Base-by-base conservation (phyloP, 352 stramenopile species). In the Globisporangium takayamanum region DNA sequence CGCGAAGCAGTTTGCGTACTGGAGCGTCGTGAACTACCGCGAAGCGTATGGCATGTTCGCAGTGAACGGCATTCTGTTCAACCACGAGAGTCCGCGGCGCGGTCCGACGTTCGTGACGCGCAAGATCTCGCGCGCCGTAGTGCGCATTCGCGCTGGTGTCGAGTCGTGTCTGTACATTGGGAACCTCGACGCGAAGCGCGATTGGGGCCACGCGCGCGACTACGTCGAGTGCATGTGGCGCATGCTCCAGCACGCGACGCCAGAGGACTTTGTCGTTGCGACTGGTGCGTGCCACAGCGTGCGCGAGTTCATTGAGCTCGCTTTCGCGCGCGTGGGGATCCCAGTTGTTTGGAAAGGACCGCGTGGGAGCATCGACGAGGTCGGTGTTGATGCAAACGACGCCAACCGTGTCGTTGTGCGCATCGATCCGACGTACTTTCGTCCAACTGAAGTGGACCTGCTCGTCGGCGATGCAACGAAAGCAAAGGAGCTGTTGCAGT, bases 151-250 rank as follows among this genome's bases (percentile, higher is more conserved):
- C 51, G 70, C 83, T 25, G 92, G 93, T 7, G 53, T 97, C 26
- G 87, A 99, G 30, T 91, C 98, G 55, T 98, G 82, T 64, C 74
- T 99, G 12, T 99, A 98, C 72, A 84, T 99, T 33, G 87, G 97
- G 50, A 99, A 99, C 65, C 75, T 99, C 50, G 96, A 99, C 67
- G 87, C 96, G 4, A 93, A 98, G 72, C 94, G 97, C 63, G 97
- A 99, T 84, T 99, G 97, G 97, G 97, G 97, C 63, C 96, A 99
- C 75, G 97, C 97, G 18, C 84, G 89, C 53, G 97, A 99, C 77
- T 99, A 99, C 67, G 93, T 99, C 44, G 87, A 98, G 66, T 97
- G 96, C 59, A 99, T 99, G 97, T 99, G 97, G 97, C 88, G 86
- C 59, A 99, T 99, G 94, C 78, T 99, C 33, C 97, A 99, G 80